A percentile compares a stretch with the other conserved stretches of the same genome.
Conservation (phyloP, 2,329 filamentous ascomycete species). For the Biscogniauxia marginata region DNA sequence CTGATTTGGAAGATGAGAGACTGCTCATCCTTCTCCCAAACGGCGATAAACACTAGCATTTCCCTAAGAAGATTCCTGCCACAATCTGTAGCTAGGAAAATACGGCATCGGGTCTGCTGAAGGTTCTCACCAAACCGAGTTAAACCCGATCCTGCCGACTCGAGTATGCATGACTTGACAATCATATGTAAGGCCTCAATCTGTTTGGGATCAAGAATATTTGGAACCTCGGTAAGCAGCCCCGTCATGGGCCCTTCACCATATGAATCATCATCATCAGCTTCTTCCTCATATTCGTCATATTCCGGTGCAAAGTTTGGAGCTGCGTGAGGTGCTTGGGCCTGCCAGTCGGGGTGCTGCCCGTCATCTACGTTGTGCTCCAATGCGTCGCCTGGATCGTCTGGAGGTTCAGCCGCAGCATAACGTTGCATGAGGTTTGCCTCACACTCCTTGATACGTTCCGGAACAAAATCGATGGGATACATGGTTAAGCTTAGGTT, state of each 20-base stretch:
- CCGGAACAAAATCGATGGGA: conserved; percentile 57
- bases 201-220: conserved; percentile 90
- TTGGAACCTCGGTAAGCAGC: conserved; percentile 86
- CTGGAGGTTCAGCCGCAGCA: conserved; percentile 37
- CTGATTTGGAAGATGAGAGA: conserved; percentile 97
- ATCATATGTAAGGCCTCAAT: conserved; percentile 98
- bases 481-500: conserved; percentile 60
- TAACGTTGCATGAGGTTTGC: conserved; percentile 59
- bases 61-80: conserved; percentile 87
- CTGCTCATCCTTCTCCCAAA: conserved; percentile 92
- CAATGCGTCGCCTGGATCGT: conserved; percentile 33
- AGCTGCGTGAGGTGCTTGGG: conserved; percentile 41
- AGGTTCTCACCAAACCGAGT: conserved; percentile 74
- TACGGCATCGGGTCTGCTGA: conserved; percentile 85
- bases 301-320: conserved; percentile 43
- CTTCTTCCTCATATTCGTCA: conserved; percentile 50
- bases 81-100: conserved; percentile 85
- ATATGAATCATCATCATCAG: conserved; percentile 72
- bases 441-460: conserved; percentile 57
- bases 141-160: conserved; percentile 69
- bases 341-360: conserved; percentile 35
- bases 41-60: conserved; percentile 91
- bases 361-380: conserved; percentile 39
- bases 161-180: conserved; percentile 90
- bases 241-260: conserved; percentile 77